These are phyloP conservation scores for Xylaria sp. DNA, from an alignment of 495 filamentous ascomycete species.

Conservation along the genomic window DNA sequence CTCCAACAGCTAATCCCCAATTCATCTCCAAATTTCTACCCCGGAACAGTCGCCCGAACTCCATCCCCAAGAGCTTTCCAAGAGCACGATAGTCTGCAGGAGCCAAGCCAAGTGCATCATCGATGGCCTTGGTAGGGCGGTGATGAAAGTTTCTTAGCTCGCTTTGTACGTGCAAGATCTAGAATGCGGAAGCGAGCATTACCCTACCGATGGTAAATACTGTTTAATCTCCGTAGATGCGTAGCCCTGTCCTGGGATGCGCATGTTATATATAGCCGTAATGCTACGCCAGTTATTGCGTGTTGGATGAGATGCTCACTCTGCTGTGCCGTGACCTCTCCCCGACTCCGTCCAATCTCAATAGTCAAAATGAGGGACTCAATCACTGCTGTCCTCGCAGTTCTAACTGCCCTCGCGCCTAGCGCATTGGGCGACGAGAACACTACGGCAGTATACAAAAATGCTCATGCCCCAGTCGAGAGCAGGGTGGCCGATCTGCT, in stretches of 20 bases:
- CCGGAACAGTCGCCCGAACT: conserved; percentile 15
- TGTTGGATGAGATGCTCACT: not conserved
- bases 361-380: conserved; percentile 22
- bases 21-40: conserved; percentile 30
- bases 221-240: not conserved
- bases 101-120: not conserved
- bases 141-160: not conserved
- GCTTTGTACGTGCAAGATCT: not conserved
- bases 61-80: not conserved
- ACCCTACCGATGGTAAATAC: not conserved
- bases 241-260: not conserved
- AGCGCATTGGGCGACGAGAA: conserved; percentile 7
- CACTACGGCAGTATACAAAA: conserved; percentile 61
- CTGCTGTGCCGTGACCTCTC: not conserved
- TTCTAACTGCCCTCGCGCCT: conserved; percentile 16
- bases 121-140: not conserved
- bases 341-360: not conserved
- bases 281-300: not conserved
- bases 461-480: conserved; percentile 65
- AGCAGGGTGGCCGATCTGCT: conserved; percentile 68
- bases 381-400: conserved; percentile 12
- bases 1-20: conserved; percentile 27
- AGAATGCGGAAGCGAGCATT: not conserved
- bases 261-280: conserved; percentile 13
- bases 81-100: not conserved